Percentiles rank a stretch among this genome's conserved stretches.
phyloP scores from a whole-genome alignment of 2,329 filamentous ascomycete species.

The Thelonectria discophora region DNA sequence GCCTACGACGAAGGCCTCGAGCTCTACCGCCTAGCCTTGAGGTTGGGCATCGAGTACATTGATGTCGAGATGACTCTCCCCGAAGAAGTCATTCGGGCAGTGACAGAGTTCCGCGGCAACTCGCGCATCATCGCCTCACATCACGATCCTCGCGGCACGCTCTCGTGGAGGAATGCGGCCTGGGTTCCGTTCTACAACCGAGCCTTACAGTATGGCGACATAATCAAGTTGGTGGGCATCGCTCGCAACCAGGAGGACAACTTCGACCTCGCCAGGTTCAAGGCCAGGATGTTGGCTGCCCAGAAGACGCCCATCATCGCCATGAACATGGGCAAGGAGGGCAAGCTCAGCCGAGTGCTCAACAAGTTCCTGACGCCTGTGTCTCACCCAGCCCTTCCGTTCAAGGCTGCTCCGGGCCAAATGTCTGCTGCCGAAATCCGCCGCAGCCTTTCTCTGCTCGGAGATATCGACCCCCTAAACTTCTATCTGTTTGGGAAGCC shows the following conservation, averaged over 20 bases:
- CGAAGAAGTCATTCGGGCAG: constrained; percentile 73
- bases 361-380: constrained; percentile 96
- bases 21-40: constrained; percentile 81
- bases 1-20: constrained; percentile 74
- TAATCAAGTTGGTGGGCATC: constrained; percentile 92
- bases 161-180: constrained; percentile 92
- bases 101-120: constrained; percentile 72
- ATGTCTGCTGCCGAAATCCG: constrained; percentile 91
- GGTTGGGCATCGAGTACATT: constrained; percentile 89
- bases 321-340: constrained; percentile 91
- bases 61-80: constrained; percentile 92
- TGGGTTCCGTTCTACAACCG: constrained; percentile 93
- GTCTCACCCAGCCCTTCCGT: constrained; percentile 86
- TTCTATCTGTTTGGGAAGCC: constrained; percentile 92
- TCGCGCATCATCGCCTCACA: constrained; percentile 94
- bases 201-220: constrained; percentile 87
- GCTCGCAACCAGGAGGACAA: constrained; percentile 85
- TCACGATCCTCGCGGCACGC: constrained; percentile 80
- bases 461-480: constrained; percentile 76
- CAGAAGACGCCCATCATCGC: constrained; percentile 88
- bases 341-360: constrained; percentile 88
- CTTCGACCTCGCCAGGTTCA: constrained; percentile 84
- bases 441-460: constrained; percentile 78
- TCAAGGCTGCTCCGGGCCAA: constrained; percentile 93
- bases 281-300: constrained; percentile 74